Base-by-base conservation (phyloP, 768 basidiomycete genomes). In the Xerocomellus amylosporus region DNA sequence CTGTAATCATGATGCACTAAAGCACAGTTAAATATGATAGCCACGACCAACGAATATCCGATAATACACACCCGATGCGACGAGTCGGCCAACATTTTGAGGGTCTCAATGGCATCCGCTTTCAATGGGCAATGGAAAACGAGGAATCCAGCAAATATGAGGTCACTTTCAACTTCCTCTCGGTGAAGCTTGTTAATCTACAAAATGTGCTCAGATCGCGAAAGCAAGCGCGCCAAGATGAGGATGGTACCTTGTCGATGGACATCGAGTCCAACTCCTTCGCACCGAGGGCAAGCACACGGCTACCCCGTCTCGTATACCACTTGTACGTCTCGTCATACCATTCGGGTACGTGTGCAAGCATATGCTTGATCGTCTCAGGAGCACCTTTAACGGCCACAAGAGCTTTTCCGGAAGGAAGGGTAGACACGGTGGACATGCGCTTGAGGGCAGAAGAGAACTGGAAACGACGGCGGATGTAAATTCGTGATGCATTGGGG, bases 101-200 rank as follows among this genome's bases (percentile, higher is more conserved):
- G 79, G 0, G 90, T 82, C 56, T 88, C 85, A 12, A 98, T 79
- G 2, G 97, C 97, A 69, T 99, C 97, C 15, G 83, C 72, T 73
- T 99, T 99, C 59, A 99, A 81, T 3, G 97, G 97, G 67, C 95
- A 98, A 66, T 98, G 95, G 84, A 99, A 99, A 20, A 99, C 93
- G 55, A 99, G 77, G 78, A 99, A 99, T 8, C 97, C 97, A n/a
- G 84, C 93, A 64, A 99, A 99, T 4, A 68, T 74, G 43, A 99
- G 78, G 1, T 74, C 68, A 55, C 83, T 84, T 72, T 99, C 97
- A 10, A 92, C 90, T 30, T 83, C 73, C 38, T 91, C 86, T 43
- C 97, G 79, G 37, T 84, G 73, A n/a, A 98, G 71, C 61, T 90
- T 91, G 69, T 94, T 94, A 65, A 98, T 90, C 93, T 96, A 60